phyloP scores from a whole-genome alignment of 768 basidiomycete genomes.

The Tulasnella sp. region DNA sequence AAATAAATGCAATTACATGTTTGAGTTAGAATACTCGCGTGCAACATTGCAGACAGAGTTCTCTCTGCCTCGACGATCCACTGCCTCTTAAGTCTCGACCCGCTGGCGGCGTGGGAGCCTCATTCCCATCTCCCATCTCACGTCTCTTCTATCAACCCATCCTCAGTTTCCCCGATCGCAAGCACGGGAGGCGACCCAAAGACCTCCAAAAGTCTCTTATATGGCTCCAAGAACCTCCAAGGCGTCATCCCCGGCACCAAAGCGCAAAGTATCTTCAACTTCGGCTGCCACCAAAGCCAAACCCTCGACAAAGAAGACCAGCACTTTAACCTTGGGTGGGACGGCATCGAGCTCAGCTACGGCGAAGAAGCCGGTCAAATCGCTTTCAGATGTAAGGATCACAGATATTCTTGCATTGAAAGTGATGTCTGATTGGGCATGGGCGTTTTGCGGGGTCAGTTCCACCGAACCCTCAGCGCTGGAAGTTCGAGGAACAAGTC shows the following conservation, averaged over 20 bases:
- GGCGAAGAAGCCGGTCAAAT: background rate
- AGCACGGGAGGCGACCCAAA: background rate
- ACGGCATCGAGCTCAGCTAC: background rate
- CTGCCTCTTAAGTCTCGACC: no score
- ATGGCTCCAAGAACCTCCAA: background rate
- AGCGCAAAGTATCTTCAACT: background rate
- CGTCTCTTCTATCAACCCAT: background rate
- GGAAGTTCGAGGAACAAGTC: background rate
- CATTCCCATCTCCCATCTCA: background rate
- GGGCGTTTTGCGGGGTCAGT: no score
- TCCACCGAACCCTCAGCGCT: background rate
- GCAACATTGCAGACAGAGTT: no score
- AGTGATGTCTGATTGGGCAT: no score
- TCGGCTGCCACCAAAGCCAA: background rate
- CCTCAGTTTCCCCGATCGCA: background rate
- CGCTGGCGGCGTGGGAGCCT: background rate
- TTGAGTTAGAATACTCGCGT: no score
- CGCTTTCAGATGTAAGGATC: background rate
- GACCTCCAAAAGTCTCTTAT: background rate
- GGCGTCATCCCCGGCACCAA: background rate
- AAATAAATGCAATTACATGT: no score
- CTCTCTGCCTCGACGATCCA: no score
- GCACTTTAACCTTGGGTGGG: constrained; percentile 5
- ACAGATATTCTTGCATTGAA: no score
- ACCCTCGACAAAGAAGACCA: constrained; percentile 10